Evolutionary conservation across 2,329 filamentous ascomycete genomes (phyloP), one percentile per base, ranked within the genome.

Genomic region (Aspergillus novoparasiticus): DNA sequence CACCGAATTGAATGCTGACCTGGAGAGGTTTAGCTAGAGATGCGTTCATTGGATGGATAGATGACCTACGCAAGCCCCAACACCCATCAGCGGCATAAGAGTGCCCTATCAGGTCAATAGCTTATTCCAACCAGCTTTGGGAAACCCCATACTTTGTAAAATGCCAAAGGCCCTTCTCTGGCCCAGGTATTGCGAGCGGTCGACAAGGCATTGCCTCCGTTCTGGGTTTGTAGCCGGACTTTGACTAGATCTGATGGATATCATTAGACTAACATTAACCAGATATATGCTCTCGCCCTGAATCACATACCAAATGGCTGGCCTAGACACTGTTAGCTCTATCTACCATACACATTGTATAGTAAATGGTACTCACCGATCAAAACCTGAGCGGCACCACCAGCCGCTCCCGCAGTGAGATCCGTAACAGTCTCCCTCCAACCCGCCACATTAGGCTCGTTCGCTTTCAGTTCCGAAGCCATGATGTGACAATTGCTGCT

Each of bases 1-100:
- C 93, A 68, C 93, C 93, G 79, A 97, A 97, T 82, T 97, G 94
- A 72, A 97, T 89, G 12, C 93, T 96, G 50, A 87, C 82, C 79
- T 81, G 60, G 9, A 1, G 12, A 1, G 19, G 8, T n/a, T 41
- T 48, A 46, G 41, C n/a, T 26, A 21, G 5, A 14, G 5, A 4
- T 51, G 14, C 6, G 56, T 45, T 28, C 1, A 4, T 9, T 16
- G 57, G 34, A 3, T 54, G 6, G 14, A 30, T 11, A 23, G 50
- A 12, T 26, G 55, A 58, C 62, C 71, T 72, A 94, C 93, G 78
- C 94, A 98, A 69, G 94, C 94, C 66, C 94, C 94, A 74, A 98
- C 97, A 63, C 94, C 94, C 60, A 97, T 85, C 51, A 97, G 85
- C 0, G 94, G 94, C 1, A 93, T 96, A 48, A 97, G 84, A 0